Evolutionary conservation across 208 protist genomes (phyloP).

Genomic region (Cochliopodium minus): DNA sequence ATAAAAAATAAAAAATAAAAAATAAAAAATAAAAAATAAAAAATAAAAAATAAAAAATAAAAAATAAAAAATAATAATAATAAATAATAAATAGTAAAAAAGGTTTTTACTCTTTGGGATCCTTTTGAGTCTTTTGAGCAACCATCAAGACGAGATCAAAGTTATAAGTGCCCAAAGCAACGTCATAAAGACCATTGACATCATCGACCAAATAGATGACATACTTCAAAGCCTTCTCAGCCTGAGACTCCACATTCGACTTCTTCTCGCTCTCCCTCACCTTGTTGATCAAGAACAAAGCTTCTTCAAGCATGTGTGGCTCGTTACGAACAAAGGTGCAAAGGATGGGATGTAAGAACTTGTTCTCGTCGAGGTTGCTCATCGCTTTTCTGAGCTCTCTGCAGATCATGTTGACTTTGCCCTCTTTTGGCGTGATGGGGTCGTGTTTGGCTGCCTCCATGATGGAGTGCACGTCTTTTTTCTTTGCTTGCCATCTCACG

Average conservation of each 20-base stretch:
- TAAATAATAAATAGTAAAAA: too few species aligned
- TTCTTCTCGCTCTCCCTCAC: background rate
- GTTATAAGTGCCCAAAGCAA: constrained; percentile 15
- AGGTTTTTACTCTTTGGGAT: constrained; percentile 16
- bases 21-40: too few species aligned
- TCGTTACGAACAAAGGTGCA: background rate
- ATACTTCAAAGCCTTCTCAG: background rate
- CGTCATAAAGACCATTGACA: constrained; percentile 6
- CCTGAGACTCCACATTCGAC: background rate
- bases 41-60: too few species aligned
- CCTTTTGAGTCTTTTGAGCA: constrained; percentile 14
- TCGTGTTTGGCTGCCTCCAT: background rate
- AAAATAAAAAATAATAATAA: too few species aligned
- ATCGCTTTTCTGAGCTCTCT: background rate
- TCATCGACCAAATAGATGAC: constrained; percentile 8
- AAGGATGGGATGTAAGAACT: background rate
- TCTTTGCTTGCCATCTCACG: background rate
- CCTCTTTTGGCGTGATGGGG: too few species aligned
- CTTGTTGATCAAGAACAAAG: background rate
- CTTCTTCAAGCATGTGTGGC: constrained; percentile 4
- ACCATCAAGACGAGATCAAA: constrained; percentile 11
- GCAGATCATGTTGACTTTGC: constrained; percentile 1
- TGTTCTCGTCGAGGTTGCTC: background rate
- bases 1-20: too few species aligned
- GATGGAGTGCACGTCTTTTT: background rate